phyloP scores from a whole-genome alignment of 2,329 filamentous ascomycete genomes.

The Calonectria crousiana region DNA sequence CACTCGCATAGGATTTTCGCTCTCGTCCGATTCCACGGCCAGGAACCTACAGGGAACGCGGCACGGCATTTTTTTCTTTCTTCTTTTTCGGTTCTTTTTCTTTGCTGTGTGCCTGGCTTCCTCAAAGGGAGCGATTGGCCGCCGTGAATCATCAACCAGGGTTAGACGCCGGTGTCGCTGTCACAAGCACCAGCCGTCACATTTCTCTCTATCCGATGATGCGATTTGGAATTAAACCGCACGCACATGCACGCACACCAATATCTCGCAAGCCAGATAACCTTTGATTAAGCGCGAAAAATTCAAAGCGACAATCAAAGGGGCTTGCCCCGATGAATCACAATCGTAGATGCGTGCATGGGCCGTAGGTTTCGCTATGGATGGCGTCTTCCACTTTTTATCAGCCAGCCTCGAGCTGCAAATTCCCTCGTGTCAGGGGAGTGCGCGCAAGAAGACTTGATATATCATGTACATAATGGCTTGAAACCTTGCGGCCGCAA shows the following conservation, averaged over 20 bases:
- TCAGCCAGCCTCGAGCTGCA: conserved; percentile 3
- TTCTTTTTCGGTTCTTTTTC: not conserved
- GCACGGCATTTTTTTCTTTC: conserved; percentile 1
- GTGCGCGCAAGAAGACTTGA: conserved; percentile 10
- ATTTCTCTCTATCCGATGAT: conserved; percentile 14
- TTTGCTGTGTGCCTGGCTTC: not conserved
- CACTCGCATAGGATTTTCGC: conserved; percentile 17
- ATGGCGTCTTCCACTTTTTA: conserved; percentile 5
- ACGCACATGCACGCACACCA: not conserved
- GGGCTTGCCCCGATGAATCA: not conserved
- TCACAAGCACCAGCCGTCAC: not conserved
- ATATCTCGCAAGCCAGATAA: conserved; percentile 11
- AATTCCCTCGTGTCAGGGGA: conserved; percentile 10
- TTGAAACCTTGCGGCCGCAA: conserved; percentile 23
- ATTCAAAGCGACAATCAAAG: not conserved
- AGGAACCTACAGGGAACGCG: conserved; percentile 22
- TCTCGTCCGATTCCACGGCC: conserved; percentile 26
- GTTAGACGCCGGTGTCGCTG: conserved; percentile 17
- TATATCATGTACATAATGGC: conserved; percentile 7
- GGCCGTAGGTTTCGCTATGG: conserved; percentile 1
- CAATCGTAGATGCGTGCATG: not conserved
- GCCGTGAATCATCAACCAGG: not conserved
- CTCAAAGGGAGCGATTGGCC: not conserved
- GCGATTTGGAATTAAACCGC: conserved; percentile 19
- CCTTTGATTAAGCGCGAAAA: not conserved